phyloP scores from a whole-genome alignment of 805 yeast genomes.

The Komagataella pseudopastoris region DNA sequence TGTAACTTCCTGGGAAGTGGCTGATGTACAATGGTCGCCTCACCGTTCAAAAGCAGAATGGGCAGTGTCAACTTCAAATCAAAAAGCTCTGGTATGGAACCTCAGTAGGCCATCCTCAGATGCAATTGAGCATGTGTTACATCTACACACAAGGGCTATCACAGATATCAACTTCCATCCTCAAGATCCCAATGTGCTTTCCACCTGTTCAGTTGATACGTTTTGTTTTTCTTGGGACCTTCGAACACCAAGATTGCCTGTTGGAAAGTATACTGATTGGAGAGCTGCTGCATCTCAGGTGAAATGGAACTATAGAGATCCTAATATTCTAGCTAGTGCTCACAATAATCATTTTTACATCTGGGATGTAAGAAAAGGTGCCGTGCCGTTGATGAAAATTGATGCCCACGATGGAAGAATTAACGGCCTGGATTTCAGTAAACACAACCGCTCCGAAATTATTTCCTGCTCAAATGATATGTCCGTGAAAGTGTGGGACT shows the following conservation, averaged over 20 bases:
- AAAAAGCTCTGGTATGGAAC: constrained; percentile 93
- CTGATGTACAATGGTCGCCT: constrained; percentile 98
- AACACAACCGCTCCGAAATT: constrained; percentile 41
- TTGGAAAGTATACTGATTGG: constrained; percentile 82
- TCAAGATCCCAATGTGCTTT: constrained; percentile 69
- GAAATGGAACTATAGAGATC: constrained; percentile 76
- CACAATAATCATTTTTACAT: constrained; percentile 71
- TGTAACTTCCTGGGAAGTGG: constrained; percentile 93
- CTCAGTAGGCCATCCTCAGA: constrained; percentile 43
- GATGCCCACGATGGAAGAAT: constrained; percentile 76
- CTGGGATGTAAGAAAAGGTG: constrained; percentile 85
- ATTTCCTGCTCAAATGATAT: constrained; percentile 82
- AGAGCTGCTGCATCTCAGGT: constrained; percentile 90
- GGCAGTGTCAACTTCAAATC: constrained; percentile 91
- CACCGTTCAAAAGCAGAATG: constrained; percentile 75
- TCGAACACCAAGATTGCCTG: constrained; percentile 65
- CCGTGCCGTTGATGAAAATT: constrained; percentile 54
- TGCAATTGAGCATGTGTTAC: constrained; percentile 80
- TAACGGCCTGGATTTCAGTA: constrained; percentile 78
- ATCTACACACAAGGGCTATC: constrained; percentile 85
- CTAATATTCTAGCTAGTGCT: constrained; percentile 69
- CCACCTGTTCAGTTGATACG: constrained; percentile 90
- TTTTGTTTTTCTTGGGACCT: constrained; percentile 85
- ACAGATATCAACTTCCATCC: constrained; percentile 94
- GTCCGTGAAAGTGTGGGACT: constrained; percentile 76